Evolutionary conservation across 768 basidiomycete genomes (phyloP), one percentile per base, ranked within the genome.

Genomic region (Mycena rebaudengoi): DNA sequence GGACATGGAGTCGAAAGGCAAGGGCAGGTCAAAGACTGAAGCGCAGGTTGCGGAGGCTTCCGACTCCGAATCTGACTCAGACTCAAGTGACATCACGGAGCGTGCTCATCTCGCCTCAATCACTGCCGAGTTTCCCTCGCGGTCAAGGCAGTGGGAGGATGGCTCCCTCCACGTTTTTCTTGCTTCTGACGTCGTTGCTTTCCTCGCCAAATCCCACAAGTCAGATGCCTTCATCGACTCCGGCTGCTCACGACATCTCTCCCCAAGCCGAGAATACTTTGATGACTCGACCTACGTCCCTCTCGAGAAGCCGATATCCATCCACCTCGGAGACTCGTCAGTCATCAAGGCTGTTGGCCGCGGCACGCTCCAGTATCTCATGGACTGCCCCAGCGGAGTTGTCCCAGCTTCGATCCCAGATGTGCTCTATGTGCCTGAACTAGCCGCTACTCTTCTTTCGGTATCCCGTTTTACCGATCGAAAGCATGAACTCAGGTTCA

Each of bases 371-470:
- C 63, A 46, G n/a, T 45, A 60, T 28, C 45, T 64, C 21, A 59
- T 59, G 51, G 57, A 60, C 46, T 54, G 40, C 43, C 62, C 55
- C 1, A 53, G 50, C 16, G 62, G 25, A 49, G 46, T 64, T 14
- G 44, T 54, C 21, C 56, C 50, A 20, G 64, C 64, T 39, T 50
- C 44, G n/a, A 54, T 68, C 23, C 50, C 54, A 14, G 50, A 64
- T 53, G 62, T 44, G 23, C 62, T 69, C 3, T 41, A 64, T 54
- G 62, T 65, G n/a, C 68, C 62, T 28, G 55, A 60, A 18, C 58
- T 69, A 37, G 48, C 58, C 30, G 40, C 57, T 21, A 67, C 66
- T 25, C 65, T 68, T 29, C 30, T 68, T 33, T 68, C 66, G 25
- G 58, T 68, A 16, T 26, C 40, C 7, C 33, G 43, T 8, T 49